Evolutionary conservation across 371 early-diverging fungal genomes (phyloP).

Genomic region (Mucor lusitanicus): DNA sequence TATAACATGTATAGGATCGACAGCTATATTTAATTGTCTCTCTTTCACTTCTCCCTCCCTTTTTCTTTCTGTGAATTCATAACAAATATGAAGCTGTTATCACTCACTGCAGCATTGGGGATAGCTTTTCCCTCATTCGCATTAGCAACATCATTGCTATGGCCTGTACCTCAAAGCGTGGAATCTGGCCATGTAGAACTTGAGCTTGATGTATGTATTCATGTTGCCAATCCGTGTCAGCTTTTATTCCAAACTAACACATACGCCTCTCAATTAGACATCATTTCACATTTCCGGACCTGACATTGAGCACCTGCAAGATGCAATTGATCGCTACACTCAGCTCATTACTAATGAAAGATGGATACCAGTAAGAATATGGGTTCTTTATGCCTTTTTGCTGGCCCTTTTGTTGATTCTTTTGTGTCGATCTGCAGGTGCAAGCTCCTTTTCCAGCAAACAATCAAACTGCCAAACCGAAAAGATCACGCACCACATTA

Average conservation of each 20-base stretch:
- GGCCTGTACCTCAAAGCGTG: conserved; percentile 19
- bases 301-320: conserved; percentile 4
- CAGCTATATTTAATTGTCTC: background rate
- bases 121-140: conserved; percentile 7
- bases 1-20: background rate
- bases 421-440: conserved; percentile 11
- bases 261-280: background rate
- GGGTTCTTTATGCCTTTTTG: background rate
- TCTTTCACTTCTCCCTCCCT: background rate
- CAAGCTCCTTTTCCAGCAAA: conserved; percentile 16
- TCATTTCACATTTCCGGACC: conserved; percentile 9
- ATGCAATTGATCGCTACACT: conserved; percentile 42
- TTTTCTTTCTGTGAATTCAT: background rate
- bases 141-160: conserved; percentile 11
- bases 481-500: conserved; percentile 10
- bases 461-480: background rate
- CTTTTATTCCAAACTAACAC: background rate
- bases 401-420: background rate
- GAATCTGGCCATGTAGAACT: conserved; percentile 5
- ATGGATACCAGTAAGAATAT: conserved; percentile 39
- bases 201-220: conserved; percentile 13
- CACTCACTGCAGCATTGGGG: background rate
- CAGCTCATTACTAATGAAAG: conserved; percentile 32
- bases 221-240: background rate
- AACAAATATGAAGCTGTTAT: background rate